Evolutionary conservation across 2,329 filamentous ascomycete species (phyloP).

Genomic region (Paraphoma chrysanthemicola): DNA sequence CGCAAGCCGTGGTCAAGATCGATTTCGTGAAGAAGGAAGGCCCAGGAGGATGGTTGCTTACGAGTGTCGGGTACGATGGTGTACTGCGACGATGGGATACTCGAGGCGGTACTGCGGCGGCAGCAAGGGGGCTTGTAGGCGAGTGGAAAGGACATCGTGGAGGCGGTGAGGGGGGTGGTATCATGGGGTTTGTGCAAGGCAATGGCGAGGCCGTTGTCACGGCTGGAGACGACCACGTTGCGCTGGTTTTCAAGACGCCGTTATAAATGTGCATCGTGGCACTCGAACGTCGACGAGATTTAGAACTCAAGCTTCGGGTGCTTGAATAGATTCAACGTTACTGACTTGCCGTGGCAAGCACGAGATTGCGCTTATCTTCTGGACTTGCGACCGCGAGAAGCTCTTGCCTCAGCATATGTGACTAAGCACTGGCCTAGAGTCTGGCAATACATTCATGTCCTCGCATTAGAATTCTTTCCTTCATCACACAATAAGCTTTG

Average conservation of each 20-base stretch:
- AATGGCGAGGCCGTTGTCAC: slow-evolving; percentile 81
- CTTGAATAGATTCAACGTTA: too few relatives aligned
- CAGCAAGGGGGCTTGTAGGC: slow-evolving; percentile 73
- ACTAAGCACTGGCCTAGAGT: too few relatives aligned
- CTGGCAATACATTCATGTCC: too few relatives aligned
- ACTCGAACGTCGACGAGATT: too few relatives aligned
- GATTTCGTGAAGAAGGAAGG: slow-evolving; percentile 73
- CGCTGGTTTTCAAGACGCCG: slow-evolving; percentile 35
- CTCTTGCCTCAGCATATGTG: too few relatives aligned
- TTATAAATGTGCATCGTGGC: slow-evolving; percentile 1
- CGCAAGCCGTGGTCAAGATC: slow-evolving; percentile 90
- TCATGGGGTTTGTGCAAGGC: slow-evolving; percentile 87
- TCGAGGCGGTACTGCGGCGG: slow-evolving; percentile 70
- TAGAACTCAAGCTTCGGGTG: too few relatives aligned
- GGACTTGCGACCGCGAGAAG: too few relatives aligned
- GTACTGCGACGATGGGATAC: slow-evolving; percentile 89
- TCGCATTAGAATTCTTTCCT: too few relatives aligned
- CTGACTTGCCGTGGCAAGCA: too few relatives aligned
- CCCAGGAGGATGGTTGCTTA: slow-evolving; percentile 71
- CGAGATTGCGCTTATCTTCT: too few relatives aligned
- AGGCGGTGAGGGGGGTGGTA: slow-evolving; percentile 83
- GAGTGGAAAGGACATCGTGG: slow-evolving; percentile 93
- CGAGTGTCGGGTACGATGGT: slow-evolving; percentile 90
- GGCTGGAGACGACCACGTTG: slow-evolving; percentile 78
- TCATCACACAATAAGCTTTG: too few relatives aligned